Evolutionary conservation across 192 early-diverging fungal species (phyloP), one percentile per base, ranked within the genome.

Genomic region (Umbelopsis vinacea): DNA sequence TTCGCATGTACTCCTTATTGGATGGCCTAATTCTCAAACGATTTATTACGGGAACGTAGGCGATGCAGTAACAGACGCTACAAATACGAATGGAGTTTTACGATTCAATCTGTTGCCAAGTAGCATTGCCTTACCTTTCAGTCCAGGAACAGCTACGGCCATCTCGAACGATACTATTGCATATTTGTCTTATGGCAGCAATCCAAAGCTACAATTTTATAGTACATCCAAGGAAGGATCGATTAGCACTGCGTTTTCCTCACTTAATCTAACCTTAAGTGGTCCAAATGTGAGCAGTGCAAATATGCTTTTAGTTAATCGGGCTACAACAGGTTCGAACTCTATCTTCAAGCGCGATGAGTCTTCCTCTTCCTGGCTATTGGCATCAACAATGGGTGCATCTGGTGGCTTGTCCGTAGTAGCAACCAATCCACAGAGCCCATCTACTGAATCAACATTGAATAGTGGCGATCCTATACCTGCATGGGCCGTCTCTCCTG

Each of bases 101-200:
- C 14, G 37, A 15, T 63, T 63, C 3, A 35, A n/a, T 63, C 33
- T 63, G 2, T 5, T 2, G 15, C 57, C 57, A 12, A 17, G 33
- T 19, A 37, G 33, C 57, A 63, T 15, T 26, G 17, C 26, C 3
- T 17, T 37, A 19, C n/a, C 26, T 11, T 63, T 63, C 12, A 7
- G 29, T 37, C 33, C 57, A 19, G 57, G 57, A 17, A 63, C 57
- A 7, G 57, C 29, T 26, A n/a, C 19, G 0, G 33, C 29, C 33
- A 63, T 37, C 11, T 22, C 8, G 12, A 6, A 11, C 1, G 57
- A 35, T 35, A 6, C 33, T 3, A 38, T 63, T 63, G 57, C 33
- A 37, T 63, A 63, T n/a, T 37, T 63, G 14, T 14, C 26, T 26
- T 63, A 63, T 35, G 57, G 57, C 35, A n/a, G 8, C n/a, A 63